Evolutionary conservation across 208 protist genomes (phyloP).

Genomic region (Acanthamoeba divionensis): DNA sequence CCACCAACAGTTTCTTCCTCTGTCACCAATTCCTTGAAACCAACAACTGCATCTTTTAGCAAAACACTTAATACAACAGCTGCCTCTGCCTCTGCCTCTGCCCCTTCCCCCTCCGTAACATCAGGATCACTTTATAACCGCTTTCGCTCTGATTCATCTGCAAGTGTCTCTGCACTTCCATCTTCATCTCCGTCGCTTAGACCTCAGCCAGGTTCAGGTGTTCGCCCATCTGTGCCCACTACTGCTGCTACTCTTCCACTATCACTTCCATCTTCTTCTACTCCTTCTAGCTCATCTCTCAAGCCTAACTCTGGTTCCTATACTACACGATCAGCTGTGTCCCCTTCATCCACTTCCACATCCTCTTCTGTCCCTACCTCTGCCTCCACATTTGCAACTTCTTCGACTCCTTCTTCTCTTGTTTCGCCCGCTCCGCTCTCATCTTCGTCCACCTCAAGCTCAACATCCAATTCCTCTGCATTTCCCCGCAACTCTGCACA

Average conservation of each 20-base stretch:
- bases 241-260: no score
- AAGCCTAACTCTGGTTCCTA: background rate
- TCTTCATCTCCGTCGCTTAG: no score
- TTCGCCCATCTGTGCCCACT: no score
- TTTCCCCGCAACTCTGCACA: background rate
- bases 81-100: background rate
- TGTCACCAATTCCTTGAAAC: background rate
- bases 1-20: background rate
- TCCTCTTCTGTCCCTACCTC: background rate
- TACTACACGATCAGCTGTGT: background rate
- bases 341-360: no score
- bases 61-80: background rate
- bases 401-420: background rate
- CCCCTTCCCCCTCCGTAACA: background rate
- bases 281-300: background rate
- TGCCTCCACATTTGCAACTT: background rate
- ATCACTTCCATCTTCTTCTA: background rate
- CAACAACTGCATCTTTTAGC: background rate
- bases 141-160: no score
- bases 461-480: background rate
- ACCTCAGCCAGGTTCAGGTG: no score
- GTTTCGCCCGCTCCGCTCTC: background rate
- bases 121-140: no score
- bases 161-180: no score
- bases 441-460: background rate